Evolutionary conservation across 805 yeast species (phyloP).

Genomic region (Metschnikowia koreensis): DNA sequence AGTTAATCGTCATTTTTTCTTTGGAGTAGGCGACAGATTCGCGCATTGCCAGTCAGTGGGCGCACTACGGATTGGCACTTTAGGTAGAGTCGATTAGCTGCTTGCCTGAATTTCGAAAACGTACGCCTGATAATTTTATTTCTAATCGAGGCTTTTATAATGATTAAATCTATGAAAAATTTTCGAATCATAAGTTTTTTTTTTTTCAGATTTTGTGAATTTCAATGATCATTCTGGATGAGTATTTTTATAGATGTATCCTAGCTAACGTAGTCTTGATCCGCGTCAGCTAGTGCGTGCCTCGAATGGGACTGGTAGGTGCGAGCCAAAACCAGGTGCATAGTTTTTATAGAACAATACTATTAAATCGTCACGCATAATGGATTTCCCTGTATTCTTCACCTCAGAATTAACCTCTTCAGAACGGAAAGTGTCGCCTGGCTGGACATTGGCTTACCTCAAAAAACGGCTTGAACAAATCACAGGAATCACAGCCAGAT

Average conservation of each 20-base stretch:
- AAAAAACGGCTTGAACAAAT: constrained; percentile 58
- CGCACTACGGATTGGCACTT: background rate
- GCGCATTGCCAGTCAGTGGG: background rate
- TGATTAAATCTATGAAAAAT: too few relatives aligned
- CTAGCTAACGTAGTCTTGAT: too few relatives aligned
- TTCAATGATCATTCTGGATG: too few relatives aligned
- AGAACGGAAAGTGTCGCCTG: constrained; percentile 61
- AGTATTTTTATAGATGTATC: too few relatives aligned
- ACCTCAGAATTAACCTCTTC: constrained; percentile 69
- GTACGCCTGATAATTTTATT: background rate
- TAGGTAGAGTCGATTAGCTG: background rate
- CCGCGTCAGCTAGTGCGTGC: too few relatives aligned
- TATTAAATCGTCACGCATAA: too few relatives aligned
- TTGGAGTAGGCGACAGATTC: background rate
- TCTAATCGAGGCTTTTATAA: too few relatives aligned
- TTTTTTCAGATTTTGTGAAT: background rate
- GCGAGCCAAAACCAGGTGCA: too few relatives aligned
- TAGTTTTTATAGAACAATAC: constrained; percentile 7
- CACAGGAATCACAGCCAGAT: constrained; percentile 68
- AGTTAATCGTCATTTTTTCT: background rate
- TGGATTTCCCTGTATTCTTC: constrained; percentile 52
- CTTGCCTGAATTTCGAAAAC: too few relatives aligned
- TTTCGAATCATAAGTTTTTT: background rate
- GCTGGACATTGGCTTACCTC: constrained; percentile 57
- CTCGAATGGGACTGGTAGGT: too few relatives aligned